Evolutionary conservation across 805 yeast genomes (phyloP).

Genomic region (Blastobotrys peoriensis): DNA sequence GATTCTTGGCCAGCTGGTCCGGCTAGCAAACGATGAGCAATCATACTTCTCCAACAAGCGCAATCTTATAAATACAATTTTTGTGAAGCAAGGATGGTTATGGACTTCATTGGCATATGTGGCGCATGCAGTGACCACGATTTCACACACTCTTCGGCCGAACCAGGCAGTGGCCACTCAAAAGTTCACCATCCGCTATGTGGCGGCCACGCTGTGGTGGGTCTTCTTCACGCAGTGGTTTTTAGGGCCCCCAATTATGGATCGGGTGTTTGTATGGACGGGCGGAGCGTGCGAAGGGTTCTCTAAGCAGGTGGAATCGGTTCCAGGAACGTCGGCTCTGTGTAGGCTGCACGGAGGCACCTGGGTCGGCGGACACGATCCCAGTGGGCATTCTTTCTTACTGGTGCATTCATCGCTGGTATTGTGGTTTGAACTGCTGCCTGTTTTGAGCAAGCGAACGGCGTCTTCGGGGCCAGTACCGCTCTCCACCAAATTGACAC

Average conservation of each 20-base stretch:
- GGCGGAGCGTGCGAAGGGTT: conserved; percentile 68
- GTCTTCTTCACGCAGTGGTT: conserved; percentile 79
- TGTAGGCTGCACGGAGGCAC: conserved; percentile 58
- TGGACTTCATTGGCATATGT: conserved; percentile 62
- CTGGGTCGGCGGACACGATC: conserved; percentile 90
- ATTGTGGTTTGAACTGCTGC: conserved; percentile 57
- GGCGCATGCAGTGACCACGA: conserved; percentile 8
- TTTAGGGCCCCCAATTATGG: conserved; percentile 85
- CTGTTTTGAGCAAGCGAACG: conserved; percentile 22
- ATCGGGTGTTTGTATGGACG: conserved; percentile 64
- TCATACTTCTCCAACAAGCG: conserved; percentile 42
- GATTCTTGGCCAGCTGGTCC: conserved; percentile 23
- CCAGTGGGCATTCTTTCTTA: conserved; percentile 88
- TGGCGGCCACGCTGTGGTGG: conserved; percentile 73
- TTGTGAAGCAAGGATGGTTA: conserved; percentile 89
- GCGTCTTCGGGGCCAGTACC: background rate
- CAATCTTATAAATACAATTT: conserved; percentile 61
- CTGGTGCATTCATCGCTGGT: conserved; percentile 61
- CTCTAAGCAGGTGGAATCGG: conserved; percentile 2
- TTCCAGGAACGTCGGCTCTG: conserved; percentile 27
- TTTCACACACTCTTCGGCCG: background rate
- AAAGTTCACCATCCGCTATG: conserved; percentile 35
- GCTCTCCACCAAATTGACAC: conserved; percentile 28
- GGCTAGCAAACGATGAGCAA: conserved; percentile 13
- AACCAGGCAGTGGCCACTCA: background rate